Evolutionary conservation across 345 rosid species (phyloP).

Genomic region (Microthlaspi erraticum): DNA sequence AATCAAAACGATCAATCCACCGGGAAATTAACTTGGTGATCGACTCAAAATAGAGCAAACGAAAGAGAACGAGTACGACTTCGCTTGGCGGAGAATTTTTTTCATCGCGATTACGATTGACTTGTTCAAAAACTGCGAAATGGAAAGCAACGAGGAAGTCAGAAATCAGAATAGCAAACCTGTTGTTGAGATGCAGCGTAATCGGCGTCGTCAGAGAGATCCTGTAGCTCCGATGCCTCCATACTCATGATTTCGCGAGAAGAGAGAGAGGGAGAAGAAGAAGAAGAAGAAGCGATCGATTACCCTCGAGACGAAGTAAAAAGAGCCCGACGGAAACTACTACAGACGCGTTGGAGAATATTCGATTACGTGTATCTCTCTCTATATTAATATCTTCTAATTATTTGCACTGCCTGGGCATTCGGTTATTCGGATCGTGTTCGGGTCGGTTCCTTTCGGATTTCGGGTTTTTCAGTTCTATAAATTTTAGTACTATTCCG

Average conservation of each 20-base stretch:
- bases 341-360: constrained; percentile 41
- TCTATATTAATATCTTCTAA: not conserved
- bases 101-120: constrained; percentile 2
- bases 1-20: constrained; percentile 19
- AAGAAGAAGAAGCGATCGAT: constrained; percentile 25
- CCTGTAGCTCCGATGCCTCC: constrained; percentile 83
- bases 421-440: too few species aligned
- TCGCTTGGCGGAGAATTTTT: not conserved
- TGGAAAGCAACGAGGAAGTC: not conserved
- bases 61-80: constrained; percentile 7
- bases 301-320: constrained; percentile 45
- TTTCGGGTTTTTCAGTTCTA: too few species aligned
- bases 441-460: too few species aligned
- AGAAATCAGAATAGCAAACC: constrained; percentile 46
- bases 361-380: constrained; percentile 23
- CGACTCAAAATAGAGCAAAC: not conserved
- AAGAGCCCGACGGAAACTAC: not conserved
- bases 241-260: constrained; percentile 48
- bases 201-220: constrained; percentile 97
- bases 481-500: too few species aligned
- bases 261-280: constrained; percentile 1
- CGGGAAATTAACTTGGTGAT: not conserved
- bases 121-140: not conserved
- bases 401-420: too few species aligned
- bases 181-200: constrained; percentile 89